A percentile compares a stretch with the other conserved stretches of the same genome.
Evolutionary conservation across 2,329 filamentous ascomycete species (phyloP).

Genomic region (Nemania diffusa): DNA sequence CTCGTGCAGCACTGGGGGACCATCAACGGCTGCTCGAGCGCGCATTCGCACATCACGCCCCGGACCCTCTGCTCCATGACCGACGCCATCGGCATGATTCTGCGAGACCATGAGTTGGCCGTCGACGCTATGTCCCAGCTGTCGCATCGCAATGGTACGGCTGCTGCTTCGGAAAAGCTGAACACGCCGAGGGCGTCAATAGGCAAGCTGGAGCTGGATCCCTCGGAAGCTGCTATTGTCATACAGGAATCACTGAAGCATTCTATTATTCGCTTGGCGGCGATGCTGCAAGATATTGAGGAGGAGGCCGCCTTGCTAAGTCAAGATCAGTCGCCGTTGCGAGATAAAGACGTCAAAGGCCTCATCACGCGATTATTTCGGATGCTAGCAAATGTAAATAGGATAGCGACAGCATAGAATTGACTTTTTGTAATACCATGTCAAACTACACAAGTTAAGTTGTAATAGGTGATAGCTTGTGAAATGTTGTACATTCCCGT

Average conservation of each 20-base stretch:
- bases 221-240: conserved; percentile 26
- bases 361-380: conserved; percentile 32
- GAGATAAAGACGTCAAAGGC: conserved; percentile 23
- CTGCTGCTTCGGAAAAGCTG: not conserved
- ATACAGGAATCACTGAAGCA: conserved; percentile 33
- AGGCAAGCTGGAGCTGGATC: conserved; percentile 30
- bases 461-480: not conserved
- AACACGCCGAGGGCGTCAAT: not conserved
- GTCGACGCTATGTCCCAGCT: conserved; percentile 8
- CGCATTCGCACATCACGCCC: conserved; percentile 25
- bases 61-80: conserved; percentile 29
- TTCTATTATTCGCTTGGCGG: conserved; percentile 33
- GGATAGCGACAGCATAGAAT: conserved; percentile 3
- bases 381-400: conserved; percentile 25
- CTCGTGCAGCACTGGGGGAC: conserved; percentile 35
- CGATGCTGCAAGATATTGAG: conserved; percentile 35
- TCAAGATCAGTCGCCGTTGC: conserved; percentile 17
- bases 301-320: conserved; percentile 26
- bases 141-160: not conserved
- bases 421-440: not conserved
- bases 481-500: not conserved
- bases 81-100: conserved; percentile 22
- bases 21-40: conserved; percentile 35
- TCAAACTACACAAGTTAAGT: not conserved
- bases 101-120: conserved; percentile 28